phyloP scores from a whole-genome alignment of 148 eudicot species.

The Nyssa sinensis region DNA sequence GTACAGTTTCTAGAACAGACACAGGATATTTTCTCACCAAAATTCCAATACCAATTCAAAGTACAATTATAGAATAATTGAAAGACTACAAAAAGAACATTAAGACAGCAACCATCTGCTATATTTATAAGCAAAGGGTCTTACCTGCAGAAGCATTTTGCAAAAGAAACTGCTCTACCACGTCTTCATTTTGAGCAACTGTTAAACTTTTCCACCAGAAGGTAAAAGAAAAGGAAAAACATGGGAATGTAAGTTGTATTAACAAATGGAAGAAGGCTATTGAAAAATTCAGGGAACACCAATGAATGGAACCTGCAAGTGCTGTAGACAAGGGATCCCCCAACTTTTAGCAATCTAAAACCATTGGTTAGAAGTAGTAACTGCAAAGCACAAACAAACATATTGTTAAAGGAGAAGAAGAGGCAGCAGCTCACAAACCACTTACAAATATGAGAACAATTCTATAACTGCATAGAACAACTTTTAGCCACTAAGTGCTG shows the following conservation, averaged over 20 bases:
- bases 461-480: background rate
- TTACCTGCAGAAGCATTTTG: slow-evolving; percentile 73
- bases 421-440: background rate
- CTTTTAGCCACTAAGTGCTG: background rate
- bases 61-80: background rate
- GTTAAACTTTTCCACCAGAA: slow-evolving; percentile 63
- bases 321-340: slow-evolving; percentile 90
- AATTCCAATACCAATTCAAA: background rate
- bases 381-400: slow-evolving; percentile 39
- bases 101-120: background rate
- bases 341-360: slow-evolving; percentile 78
- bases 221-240: slow-evolving; percentile 1
- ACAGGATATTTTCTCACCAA: background rate
- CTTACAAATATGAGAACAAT: background rate
- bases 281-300: slow-evolving; percentile 1
- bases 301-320: slow-evolving; percentile 72
- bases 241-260: background rate
- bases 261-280: background rate
- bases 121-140: slow-evolving; percentile 13
- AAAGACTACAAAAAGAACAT: background rate
- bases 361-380: slow-evolving; percentile 84
- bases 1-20: background rate
- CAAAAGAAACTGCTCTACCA: slow-evolving; percentile 76
- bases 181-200: slow-evolving; percentile 90
- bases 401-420: slow-evolving; percentile 3